phyloP scores from a whole-genome alignment of 1,284 basidiomycete species.

The Tilletia caries region DNA sequence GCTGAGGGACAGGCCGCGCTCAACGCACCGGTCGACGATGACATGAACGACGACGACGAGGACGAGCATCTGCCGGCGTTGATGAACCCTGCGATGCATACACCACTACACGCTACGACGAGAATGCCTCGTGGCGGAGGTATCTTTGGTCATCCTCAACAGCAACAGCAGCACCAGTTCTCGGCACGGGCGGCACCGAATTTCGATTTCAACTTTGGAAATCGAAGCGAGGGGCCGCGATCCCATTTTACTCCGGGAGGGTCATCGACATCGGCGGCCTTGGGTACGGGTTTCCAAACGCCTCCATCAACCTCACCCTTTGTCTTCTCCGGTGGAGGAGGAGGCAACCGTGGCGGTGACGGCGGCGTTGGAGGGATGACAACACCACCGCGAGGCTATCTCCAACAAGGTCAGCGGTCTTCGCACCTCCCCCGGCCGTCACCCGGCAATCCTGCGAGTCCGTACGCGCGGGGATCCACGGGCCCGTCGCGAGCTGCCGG shows the following conservation, averaged over 20 bases:
- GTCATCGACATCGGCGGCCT: not conserved
- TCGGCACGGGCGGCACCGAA: not conserved
- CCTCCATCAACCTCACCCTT: not conserved
- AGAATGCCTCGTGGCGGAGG: not conserved
- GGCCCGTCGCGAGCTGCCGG: no score
- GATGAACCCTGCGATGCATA: conserved; percentile 7
- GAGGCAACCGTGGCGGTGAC: not conserved
- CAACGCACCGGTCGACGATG: not conserved
- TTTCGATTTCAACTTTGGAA: conserved; percentile 4
- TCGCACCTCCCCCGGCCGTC: not conserved
- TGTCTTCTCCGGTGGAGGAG: not conserved
- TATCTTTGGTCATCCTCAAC: not conserved
- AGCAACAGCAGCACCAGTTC: not conserved
- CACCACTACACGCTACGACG: not conserved
- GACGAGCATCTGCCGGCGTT: not conserved
- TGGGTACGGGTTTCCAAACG: not conserved
- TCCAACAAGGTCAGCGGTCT: no score
- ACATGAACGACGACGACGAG: conserved; percentile 4
- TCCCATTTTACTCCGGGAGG: not conserved
- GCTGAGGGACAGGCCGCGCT: conserved; percentile 11
- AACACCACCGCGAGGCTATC: not conserved
- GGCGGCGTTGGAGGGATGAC: not conserved
- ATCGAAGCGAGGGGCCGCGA: not conserved
- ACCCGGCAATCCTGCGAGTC: not conserved
- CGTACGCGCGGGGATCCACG: not conserved